These are phyloP conservation scores for Xylariaceae sp. DNA, from an alignment of 2,329 filamentous ascomycete genomes.

Conservation along the genomic window DNA sequence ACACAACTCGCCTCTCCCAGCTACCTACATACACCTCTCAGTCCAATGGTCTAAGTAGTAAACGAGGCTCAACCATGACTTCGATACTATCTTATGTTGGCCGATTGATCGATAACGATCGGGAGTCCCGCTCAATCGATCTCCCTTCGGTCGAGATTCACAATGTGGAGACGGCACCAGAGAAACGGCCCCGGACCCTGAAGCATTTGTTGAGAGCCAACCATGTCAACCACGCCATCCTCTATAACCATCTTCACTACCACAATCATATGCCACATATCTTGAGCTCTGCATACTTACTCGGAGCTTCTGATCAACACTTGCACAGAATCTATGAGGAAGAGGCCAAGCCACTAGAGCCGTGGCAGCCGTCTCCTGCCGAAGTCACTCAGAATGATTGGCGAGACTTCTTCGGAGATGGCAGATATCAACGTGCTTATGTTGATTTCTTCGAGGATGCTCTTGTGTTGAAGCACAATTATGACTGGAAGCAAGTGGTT, in stretches of 20 bases:
- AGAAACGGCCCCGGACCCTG: slow-evolving; percentile 74
- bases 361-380: slow-evolving; percentile 77
- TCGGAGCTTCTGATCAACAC: slow-evolving; percentile 69
- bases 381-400: slow-evolving; percentile 83
- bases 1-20: slow-evolving; percentile 5
- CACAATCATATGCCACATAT: slow-evolving; percentile 83
- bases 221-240: slow-evolving; percentile 80
- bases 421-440: slow-evolving; percentile 79
- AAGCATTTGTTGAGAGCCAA: slow-evolving; percentile 91
- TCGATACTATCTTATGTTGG: slow-evolving; percentile 41
- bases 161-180: slow-evolving; percentile 71
- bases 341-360: slow-evolving; percentile 65
- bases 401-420: slow-evolving; percentile 75
- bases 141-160: slow-evolving; percentile 68
- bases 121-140: slow-evolving; percentile 38
- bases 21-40: neutral
- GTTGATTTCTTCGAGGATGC: slow-evolving; percentile 95
- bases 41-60: neutral
- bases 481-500: slow-evolving; percentile 78
- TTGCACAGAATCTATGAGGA: slow-evolving; percentile 76
- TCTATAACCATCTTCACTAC: slow-evolving; percentile 68
- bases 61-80: slow-evolving; percentile 25
- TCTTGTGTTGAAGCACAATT: slow-evolving; percentile 64
- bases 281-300: slow-evolving; percentile 76
- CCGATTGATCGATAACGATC: slow-evolving; percentile 32